Evolutionary conservation across 257 asterid species (phyloP), one percentile per base, ranked within the genome.

Genomic region (Penstemon barbatus): DNA sequence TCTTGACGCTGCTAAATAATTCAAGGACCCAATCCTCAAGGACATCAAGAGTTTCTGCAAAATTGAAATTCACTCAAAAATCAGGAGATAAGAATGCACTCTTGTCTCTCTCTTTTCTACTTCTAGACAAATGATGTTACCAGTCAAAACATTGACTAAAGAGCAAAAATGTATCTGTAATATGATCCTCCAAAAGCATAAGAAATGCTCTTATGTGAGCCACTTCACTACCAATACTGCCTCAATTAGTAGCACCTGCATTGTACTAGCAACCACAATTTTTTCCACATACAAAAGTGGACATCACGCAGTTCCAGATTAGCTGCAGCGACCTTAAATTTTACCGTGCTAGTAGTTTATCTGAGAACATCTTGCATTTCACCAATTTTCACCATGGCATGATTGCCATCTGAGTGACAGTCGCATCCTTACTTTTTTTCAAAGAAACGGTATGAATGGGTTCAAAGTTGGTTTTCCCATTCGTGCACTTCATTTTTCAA

Each of bases 21-120:
- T 94, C 97, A 52, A 81, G 74, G 73, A 84, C 95, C 99, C 95
- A 91, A 77, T 90, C 81, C 80, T 94, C 95, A 77, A 94, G 96
- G 37, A 80, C 79, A 46, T 91, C 97, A 45, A 94, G 89, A 42
- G 84, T 75, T 86, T 94, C 99, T 94, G 95, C 76, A 85, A 57
- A 73, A 82, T 63, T 68, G 8, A 69, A 65, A 59, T 66, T 68
- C 68, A 73, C 55, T 64, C 43, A 70, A 18, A 48, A 70, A 63
- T 54, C 43, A 42, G 72, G 18, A 39, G 58, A 54, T 18, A 63
- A 18, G 37, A 58, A 49, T 18, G 36, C 18, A 15, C 15, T 25
- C 54, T 12, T 59, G 56, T 59, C 66, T 13, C 61, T 51, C 59
- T n/a, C 19, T 69, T 61, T 55, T 69, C 60, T 66, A 58, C 52